phyloP scores from a whole-genome alignment of 345 rosid genomes.

The Limnanthes douglasii region DNA sequence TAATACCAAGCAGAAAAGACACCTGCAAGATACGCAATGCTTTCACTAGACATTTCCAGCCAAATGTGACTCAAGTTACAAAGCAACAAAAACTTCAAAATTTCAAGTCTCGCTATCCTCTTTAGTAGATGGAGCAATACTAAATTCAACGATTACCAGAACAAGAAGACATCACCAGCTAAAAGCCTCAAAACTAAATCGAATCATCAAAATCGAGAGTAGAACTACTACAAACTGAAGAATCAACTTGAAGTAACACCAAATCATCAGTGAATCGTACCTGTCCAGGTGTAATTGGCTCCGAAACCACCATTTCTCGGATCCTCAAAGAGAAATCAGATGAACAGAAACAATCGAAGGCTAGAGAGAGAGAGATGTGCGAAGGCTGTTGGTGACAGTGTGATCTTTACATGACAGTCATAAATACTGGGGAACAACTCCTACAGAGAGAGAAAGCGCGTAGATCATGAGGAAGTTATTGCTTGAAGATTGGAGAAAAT shows the following conservation, averaged over 20 bases:
- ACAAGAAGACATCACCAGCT: background rate
- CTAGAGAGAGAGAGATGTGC: too few relatives aligned
- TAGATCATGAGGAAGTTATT: too few relatives aligned
- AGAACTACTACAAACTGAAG: background rate
- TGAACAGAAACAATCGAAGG: too few relatives aligned
- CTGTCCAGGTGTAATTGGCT: constrained; percentile 77
- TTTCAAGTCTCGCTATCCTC: background rate
- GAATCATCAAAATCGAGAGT: constrained; percentile 8
- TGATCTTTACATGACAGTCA: too few relatives aligned
- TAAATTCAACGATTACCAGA: background rate
- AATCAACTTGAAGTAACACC: background rate
- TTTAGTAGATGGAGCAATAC: background rate
- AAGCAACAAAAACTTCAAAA: background rate
- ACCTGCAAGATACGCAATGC: constrained; percentile 59
- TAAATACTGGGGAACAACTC: too few relatives aligned
- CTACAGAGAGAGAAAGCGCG: too few relatives aligned
- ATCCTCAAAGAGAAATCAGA: constrained; percentile 9
- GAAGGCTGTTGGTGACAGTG: too few relatives aligned
- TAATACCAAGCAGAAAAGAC: constrained; percentile 73
- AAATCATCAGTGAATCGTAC: constrained; percentile 13
- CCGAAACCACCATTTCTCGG: constrained; percentile 46
- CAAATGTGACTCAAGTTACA: background rate
- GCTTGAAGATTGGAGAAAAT: too few relatives aligned
- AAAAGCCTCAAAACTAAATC: constrained; percentile 1
- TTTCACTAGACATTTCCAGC: too few relatives aligned